Evolutionary conservation across 129 eudicot genomes (phyloP), one percentile per base, ranked within the genome.

Genomic region (Ambrosia trifida): DNA sequence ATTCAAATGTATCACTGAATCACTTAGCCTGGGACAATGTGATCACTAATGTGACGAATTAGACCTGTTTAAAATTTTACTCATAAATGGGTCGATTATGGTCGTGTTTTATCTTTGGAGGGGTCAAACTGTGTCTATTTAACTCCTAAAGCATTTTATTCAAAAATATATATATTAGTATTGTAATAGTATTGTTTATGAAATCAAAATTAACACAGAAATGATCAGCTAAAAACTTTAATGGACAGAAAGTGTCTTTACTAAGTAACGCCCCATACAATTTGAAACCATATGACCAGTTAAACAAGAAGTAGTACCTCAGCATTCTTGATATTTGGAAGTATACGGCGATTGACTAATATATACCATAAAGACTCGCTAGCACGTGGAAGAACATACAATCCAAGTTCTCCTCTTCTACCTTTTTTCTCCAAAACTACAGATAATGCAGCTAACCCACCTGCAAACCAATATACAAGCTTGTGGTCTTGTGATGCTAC

Each of bases 331-430:
- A 95, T 64, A 68, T 84, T 83, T 14, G 99, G 99, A 72, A 95
- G 95, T 24, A 95, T 75, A 61, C 79, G 97, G 18, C 96, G 97
- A 62, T 95, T 95, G 68, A 90, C 90, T 79, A 95, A 81, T 41
- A 95, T 95, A 79, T 87, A 87, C 99, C 99, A 95, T 83, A 88
- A 75, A 63, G 99, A 95, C 69, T 95, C 99, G 50, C 82, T 90
- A 67, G 99, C 99, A 49, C 97, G 95, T 51, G 99, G 99, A 73
- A 95, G 99, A 84, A 95, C 99, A 75, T 95, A 95, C 78, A 95
- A 86, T 47, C 96, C 99, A 74, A 95, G 95, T 78, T 95, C 99
- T 56, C 89, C 87, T 45, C 99, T 85, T 76, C 96, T 84, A 74
- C 89, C 88, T 86, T 95, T 95, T 83, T 95, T 95, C 76, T 95